Evolutionary conservation across 2,329 filamentous ascomycete genomes (phyloP).

Genomic region (Curvularia verruculosa): DNA sequence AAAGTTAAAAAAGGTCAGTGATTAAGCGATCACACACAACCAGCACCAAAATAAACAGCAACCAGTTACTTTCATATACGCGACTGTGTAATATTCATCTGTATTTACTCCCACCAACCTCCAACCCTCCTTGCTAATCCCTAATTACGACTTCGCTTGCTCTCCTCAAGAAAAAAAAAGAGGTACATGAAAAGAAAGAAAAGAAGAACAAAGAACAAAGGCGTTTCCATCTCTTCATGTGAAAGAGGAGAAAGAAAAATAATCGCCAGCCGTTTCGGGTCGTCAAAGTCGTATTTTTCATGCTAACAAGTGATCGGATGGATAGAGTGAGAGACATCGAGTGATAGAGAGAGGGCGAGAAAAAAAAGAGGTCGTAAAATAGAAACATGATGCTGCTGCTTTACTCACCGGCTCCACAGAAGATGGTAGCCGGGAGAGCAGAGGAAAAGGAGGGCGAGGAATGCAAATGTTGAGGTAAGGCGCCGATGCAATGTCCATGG

Average conservation of each 20-base stretch:
- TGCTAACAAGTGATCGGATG: background rate
- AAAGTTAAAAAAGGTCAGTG: background rate
- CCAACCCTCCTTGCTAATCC: background rate
- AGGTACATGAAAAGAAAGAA: background rate
- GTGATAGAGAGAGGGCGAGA: background rate
- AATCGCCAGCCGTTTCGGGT: background rate
- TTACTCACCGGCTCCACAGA: background rate
- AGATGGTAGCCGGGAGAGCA: background rate
- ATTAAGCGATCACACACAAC: background rate
- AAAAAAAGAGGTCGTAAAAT: background rate
- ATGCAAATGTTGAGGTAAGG: background rate
- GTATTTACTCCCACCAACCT: background rate
- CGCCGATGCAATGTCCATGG: background rate
- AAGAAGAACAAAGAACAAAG: background rate
- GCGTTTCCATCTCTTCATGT: background rate
- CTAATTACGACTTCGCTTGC: background rate
- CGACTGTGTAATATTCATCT: background rate
- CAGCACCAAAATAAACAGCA: background rate
- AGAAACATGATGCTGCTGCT: background rate
- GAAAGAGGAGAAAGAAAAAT: background rate
- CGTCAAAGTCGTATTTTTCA: conserved; percentile 4
- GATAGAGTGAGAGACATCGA: conserved; percentile 3
- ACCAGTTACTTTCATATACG: background rate
- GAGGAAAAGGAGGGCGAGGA: background rate
- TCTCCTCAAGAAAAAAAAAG: background rate